phyloP scores from a whole-genome alignment of 1,139 yeast species.

The Chernovozyma sophiae-reginae region DNA sequence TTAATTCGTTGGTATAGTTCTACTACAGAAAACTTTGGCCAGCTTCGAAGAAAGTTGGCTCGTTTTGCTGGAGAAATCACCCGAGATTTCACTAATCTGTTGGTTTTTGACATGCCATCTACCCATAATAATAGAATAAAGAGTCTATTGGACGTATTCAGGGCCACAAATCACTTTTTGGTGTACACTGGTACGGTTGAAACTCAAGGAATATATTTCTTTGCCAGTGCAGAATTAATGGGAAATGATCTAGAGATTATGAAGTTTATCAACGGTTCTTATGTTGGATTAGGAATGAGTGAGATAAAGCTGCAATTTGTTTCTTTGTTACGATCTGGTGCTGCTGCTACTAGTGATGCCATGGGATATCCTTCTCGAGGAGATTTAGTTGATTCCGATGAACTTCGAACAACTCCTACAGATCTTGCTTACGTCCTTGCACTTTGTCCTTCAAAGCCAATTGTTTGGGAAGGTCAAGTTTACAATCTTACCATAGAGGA shows the following conservation, averaged over 20 bases:
- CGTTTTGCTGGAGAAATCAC: slow-evolving; percentile 71
- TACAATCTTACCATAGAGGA: slow-evolving; percentile 51
- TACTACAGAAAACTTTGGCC: slow-evolving; percentile 80
- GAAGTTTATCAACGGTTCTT: slow-evolving; percentile 40
- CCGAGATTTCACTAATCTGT: slow-evolving; percentile 71
- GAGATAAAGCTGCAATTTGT: slow-evolving; percentile 26
- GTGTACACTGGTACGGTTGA: slow-evolving; percentile 74
- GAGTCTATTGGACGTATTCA: slow-evolving; percentile 53
- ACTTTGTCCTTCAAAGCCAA: slow-evolving; percentile 76
- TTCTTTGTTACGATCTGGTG: slow-evolving; percentile 21
- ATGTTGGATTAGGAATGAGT: slow-evolving; percentile 34
- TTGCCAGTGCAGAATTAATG: slow-evolving; percentile 60
- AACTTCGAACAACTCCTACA: slow-evolving; percentile 11
- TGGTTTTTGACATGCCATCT: slow-evolving; percentile 55
- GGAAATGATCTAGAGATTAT: slow-evolving; percentile 42
- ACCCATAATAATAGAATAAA: slow-evolving; percentile 50
- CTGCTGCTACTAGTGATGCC: background rate
- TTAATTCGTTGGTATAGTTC: slow-evolving; percentile 78
- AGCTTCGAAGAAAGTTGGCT: slow-evolving; percentile 76
- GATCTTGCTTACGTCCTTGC: slow-evolving; percentile 65
- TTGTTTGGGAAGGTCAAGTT: slow-evolving; percentile 87
- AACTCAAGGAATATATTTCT: slow-evolving; percentile 68
- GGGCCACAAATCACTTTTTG: slow-evolving; percentile 68
- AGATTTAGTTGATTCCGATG: background rate
- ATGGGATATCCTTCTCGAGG: slow-evolving; percentile 12